Evolutionary conservation across 1,284 basidiomycete species (phyloP).

Genomic region (Boletus hoseneyae): DNA sequence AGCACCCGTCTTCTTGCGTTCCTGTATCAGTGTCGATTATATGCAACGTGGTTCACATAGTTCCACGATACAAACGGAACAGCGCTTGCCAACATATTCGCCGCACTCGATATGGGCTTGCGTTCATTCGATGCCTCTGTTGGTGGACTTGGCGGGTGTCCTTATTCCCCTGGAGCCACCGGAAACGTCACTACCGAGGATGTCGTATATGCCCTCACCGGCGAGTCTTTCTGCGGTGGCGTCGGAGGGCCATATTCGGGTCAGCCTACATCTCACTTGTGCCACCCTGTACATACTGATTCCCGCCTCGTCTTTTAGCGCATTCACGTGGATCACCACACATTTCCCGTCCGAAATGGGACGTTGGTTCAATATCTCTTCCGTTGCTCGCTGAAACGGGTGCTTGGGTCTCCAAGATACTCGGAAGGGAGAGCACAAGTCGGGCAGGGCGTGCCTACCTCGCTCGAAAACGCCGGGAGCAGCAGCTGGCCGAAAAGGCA

Average conservation of each 20-base stretch:
- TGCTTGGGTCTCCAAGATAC: constrained; percentile 71
- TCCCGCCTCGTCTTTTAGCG: constrained; percentile 3
- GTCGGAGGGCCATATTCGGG: constrained; percentile 23
- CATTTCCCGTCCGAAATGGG: constrained; percentile 43
- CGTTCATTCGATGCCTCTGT: constrained; percentile 74
- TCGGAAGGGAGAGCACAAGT: constrained; percentile 72
- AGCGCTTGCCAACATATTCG: constrained; percentile 69
- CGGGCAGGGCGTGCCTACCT: constrained; percentile 78
- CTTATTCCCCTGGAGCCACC: constrained; percentile 92
- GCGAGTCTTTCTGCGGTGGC: constrained; percentile 26
- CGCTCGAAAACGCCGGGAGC: constrained; percentile 47
- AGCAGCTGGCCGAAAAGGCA: constrained; percentile 24
- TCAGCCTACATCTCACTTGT: constrained; percentile 4
- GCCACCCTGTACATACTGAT: background rate
- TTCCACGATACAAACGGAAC: constrained; percentile 93
- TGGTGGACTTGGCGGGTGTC: constrained; percentile 90
- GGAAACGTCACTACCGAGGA: constrained; percentile 94
- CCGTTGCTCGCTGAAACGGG: constrained; percentile 71
- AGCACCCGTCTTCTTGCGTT: constrained; percentile 23
- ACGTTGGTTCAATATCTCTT: constrained; percentile 63
- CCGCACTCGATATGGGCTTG: constrained; percentile 62
- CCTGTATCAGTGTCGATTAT: background rate
- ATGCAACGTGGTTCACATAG: constrained; percentile 36
- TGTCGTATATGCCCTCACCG: constrained; percentile 80
- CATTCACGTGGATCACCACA: background rate